phyloP scores from a whole-genome alignment of 768 basidiomycete species.

The Rhodotorula diobovata region DNA sequence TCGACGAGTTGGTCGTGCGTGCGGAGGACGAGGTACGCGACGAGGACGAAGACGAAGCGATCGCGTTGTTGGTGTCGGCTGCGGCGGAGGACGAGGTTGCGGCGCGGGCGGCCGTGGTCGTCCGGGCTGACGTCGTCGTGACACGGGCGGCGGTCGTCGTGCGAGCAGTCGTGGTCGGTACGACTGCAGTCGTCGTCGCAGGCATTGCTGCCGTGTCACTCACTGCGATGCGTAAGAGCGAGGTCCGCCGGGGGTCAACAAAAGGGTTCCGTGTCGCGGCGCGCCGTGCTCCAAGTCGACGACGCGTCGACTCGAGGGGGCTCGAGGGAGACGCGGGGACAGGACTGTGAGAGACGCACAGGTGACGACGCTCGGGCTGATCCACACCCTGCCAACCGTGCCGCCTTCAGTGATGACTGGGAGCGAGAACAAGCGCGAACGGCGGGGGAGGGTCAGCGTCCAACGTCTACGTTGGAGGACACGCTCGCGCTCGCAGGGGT shows the following conservation, averaged over 20 bases:
- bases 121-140: neutral
- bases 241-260: neutral
- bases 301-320: too few relatives aligned
- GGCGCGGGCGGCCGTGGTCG: neutral
- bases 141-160: neutral
- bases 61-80: neutral
- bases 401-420: neutral
- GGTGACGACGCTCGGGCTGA: neutral
- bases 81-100: neutral
- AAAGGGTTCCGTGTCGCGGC: too few relatives aligned
- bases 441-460: neutral
- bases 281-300: too few relatives aligned
- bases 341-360: neutral
- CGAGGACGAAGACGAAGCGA: constrained; percentile 1
- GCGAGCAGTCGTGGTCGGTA: neutral
- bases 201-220: neutral
- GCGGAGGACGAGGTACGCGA: constrained; percentile 1
- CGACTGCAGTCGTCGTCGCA: neutral
- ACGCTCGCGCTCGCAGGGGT: too few relatives aligned
- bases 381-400: neutral
- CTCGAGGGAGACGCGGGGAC: neutral
- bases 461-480: too few relatives aligned
- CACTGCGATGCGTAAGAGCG: neutral
- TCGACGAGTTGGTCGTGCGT: neutral
- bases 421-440: neutral